These are phyloP conservation scores for Musa schizocarpa DNA, from an alignment of 176 grass and related monocot genomes.

Conservation along the genomic window DNA sequence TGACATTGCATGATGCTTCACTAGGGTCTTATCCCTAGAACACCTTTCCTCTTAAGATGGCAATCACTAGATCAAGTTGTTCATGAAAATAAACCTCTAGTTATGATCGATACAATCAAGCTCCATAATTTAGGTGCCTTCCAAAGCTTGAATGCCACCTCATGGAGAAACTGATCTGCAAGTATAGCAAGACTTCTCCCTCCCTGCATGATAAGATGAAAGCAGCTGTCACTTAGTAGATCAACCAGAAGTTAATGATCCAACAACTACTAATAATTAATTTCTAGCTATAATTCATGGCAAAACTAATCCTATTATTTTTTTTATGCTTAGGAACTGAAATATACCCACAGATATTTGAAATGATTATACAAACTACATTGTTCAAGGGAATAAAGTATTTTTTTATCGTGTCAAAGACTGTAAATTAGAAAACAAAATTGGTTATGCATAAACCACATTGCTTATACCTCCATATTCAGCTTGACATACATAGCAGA, in stretches of 20 bases:
- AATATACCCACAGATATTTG: neutral
- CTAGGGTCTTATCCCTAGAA: neutral
- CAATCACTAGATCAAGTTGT: neutral
- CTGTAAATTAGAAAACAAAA: neutral
- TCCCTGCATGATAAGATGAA: slow-evolving; percentile 24
- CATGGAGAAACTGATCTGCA: slow-evolving; percentile 66
- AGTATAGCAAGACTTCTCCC: slow-evolving; percentile 65
- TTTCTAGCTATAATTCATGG: no score
- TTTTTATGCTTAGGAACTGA: neutral
- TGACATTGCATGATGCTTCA: neutral
- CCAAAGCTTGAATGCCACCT: slow-evolving; percentile 95
- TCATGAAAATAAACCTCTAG: neutral
- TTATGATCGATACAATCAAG: slow-evolving; percentile 15
- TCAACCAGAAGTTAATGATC: neutral
- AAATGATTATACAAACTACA: neutral
- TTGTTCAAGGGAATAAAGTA: neutral
- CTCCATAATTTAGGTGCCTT: slow-evolving; percentile 93
- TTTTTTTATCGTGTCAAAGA: neutral
- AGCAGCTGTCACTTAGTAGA: slow-evolving; percentile 9
- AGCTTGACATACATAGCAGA: neutral
- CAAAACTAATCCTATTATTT: neutral
- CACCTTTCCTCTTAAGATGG: neutral
- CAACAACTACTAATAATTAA: no score
- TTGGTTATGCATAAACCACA: no score
- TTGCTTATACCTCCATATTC: no score